A percentile compares a stretch with the other conserved stretches of the same genome.
Evolutionary conservation across 2,329 filamentous ascomycete species (phyloP).

Genomic region (Fusarium equiseti): DNA sequence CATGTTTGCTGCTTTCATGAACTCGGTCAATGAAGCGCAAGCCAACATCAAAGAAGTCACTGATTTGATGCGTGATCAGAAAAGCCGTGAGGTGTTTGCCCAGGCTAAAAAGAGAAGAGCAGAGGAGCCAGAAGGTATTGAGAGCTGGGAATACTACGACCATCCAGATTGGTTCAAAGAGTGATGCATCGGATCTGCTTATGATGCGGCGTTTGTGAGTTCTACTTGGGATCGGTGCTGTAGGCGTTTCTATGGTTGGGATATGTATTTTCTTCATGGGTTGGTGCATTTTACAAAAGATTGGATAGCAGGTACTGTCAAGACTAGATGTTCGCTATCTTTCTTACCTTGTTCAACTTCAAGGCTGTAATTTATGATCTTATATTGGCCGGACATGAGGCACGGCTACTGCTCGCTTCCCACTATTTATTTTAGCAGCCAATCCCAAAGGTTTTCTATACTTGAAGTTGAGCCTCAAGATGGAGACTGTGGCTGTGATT

Average conservation of each 20-base stretch:
- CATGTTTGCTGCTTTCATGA: conserved; percentile 61
- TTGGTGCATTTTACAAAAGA: background rate
- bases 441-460: background rate
- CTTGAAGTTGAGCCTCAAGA: background rate
- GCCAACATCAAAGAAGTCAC: conserved; percentile 66
- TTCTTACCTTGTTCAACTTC: background rate
- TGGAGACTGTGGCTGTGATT: background rate
- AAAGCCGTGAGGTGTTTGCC: conserved; percentile 63
- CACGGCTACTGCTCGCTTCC: background rate
- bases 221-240: conserved; percentile 9
- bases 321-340: background rate
- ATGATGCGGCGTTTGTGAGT: conserved; percentile 12
- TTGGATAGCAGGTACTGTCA: background rate
- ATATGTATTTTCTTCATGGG: background rate
- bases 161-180: conserved; percentile 68
- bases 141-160: conserved; percentile 69
- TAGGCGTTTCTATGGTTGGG: conserved; percentile 16
- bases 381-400: background rate
- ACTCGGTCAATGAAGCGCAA: conserved; percentile 61
- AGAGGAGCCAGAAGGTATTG: conserved; percentile 68
- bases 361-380: background rate
- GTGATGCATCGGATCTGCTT: conserved; percentile 1
- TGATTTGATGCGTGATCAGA: conserved; percentile 60
- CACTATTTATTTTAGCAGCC: conserved; percentile 1
- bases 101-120: conserved; percentile 65